Conservation (phyloP, 805 yeast genomes). For the Yamadazyma sp. region DNA sequence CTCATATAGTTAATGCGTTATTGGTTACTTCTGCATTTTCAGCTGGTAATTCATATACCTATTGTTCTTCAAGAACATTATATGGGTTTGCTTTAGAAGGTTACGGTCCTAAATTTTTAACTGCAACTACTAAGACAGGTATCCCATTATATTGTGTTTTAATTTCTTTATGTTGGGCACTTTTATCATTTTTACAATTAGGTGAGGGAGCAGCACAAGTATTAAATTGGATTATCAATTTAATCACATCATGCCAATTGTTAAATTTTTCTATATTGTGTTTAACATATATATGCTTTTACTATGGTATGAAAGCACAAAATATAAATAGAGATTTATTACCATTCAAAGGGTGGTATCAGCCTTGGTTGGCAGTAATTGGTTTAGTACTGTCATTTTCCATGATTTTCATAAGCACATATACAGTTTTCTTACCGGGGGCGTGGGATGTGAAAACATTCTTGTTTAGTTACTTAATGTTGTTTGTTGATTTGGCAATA, state of each 20-base stretch:
- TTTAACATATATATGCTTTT: conserved; percentile 59
- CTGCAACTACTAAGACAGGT: conserved; percentile 44
- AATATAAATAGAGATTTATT: conserved; percentile 28
- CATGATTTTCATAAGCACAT: conserved; percentile 34
- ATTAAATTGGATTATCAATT: conserved; percentile 32
- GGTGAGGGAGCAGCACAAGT: conserved; percentile 29
- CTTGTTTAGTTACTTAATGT: conserved; percentile 41
- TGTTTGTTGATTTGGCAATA: conserved; percentile 37
- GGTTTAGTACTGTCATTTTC: conserved; percentile 27
- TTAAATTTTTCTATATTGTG: conserved; percentile 29
- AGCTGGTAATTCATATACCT: conserved; percentile 49
- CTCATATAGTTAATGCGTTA: conserved; percentile 44
- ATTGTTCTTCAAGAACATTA: conserved; percentile 45
- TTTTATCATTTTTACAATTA: conserved; percentile 61
- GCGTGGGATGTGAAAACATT: conserved; percentile 37
- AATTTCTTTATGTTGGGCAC: conserved; percentile 49
- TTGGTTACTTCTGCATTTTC: conserved; percentile 44
- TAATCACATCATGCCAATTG: conserved; percentile 30
- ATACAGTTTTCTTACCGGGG: conserved; percentile 39
- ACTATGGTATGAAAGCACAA: conserved; percentile 41
- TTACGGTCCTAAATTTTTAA: conserved; percentile 42
- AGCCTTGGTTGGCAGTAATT: conserved; percentile 34
- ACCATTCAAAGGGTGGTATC: conserved; percentile 36
- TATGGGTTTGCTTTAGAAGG: conserved; percentile 48
- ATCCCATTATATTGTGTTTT: conserved; percentile 46